Evolutionary conservation across 2,329 filamentous ascomycete species (phyloP).

Genomic region (Cordyceps pruinosa): DNA sequence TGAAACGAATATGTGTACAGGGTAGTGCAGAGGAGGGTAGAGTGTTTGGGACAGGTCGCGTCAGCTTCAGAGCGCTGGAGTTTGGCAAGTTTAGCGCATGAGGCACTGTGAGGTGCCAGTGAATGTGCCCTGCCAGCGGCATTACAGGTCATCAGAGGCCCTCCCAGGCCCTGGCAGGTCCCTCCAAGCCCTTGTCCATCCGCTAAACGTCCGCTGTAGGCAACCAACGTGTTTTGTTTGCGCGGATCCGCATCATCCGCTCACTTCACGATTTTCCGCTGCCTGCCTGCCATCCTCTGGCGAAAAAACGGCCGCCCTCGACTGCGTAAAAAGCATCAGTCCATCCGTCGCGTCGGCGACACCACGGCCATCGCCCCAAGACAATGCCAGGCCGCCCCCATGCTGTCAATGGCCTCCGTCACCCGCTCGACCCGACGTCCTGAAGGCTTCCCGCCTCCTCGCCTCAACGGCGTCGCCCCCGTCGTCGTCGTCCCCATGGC

Average conservation of each 20-base stretch:
- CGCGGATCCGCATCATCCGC: conserved; percentile 3
- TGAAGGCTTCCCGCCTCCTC: conserved; percentile 37
- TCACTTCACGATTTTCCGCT: conserved; percentile 5
- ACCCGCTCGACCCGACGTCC: conserved; percentile 45
- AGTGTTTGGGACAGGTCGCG: neutral
- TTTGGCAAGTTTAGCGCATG: neutral
- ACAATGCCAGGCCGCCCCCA: conserved; percentile 32
- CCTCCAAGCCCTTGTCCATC: too few species aligned
- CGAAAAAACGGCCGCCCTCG: neutral
- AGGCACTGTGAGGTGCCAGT: neutral
- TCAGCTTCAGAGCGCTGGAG: neutral
- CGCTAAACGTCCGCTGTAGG: neutral
- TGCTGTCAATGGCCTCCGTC: conserved; percentile 43
- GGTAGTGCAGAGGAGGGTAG: neutral
- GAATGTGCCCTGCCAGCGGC: neutral
- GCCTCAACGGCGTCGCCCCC: conserved; percentile 21
- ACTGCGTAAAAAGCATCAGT: conserved; percentile 3
- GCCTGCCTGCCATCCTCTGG: neutral
- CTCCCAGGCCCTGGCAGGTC: too few species aligned
- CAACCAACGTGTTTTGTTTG: neutral
- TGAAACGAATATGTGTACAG: neutral
- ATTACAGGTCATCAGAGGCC: too few species aligned
- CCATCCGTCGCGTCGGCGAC: neutral
- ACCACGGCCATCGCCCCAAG: conserved; percentile 15
- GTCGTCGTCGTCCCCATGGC: conserved; percentile 19